These are phyloP conservation scores for Mychonastes homosphaera DNA, from an alignment of 139 green algal species.

Conservation along the genomic window DNA sequence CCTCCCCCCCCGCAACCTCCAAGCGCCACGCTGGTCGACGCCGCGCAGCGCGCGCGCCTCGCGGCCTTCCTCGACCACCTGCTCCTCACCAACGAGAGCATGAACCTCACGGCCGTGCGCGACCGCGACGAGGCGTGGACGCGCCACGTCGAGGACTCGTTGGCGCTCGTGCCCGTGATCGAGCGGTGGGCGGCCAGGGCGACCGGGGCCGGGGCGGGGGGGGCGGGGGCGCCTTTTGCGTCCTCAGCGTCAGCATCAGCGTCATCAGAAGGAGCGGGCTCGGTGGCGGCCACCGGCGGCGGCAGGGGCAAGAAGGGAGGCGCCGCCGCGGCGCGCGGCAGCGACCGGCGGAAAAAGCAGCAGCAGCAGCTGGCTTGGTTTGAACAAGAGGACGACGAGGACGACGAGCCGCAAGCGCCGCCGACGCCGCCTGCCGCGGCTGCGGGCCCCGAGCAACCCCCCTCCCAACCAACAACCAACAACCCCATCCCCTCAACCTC, in stretches of 20 bases:
- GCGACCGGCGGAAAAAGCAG: neutral
- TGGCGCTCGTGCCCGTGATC: constrained; percentile 66
- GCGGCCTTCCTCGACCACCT: constrained; percentile 50
- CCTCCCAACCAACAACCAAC: too few relatives aligned
- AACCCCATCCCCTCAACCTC: too few relatives aligned
- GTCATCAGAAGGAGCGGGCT: neutral
- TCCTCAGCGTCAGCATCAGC: neutral
- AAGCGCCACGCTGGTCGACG: too few relatives aligned
- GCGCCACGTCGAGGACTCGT: constrained; percentile 62
- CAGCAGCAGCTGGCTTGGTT: neutral
- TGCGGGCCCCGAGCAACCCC: too few relatives aligned
- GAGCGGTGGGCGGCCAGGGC: constrained; percentile 13
- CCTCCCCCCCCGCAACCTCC: too few relatives aligned
- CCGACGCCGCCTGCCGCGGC: too few relatives aligned
- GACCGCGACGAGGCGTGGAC: constrained; percentile 41
- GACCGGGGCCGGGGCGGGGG: neutral
- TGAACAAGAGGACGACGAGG: neutral
- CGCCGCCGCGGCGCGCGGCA: neutral
- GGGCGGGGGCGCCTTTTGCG: neutral
- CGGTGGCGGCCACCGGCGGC: too few relatives aligned
- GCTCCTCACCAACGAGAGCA: constrained; percentile 52
- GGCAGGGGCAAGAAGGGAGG: neutral
- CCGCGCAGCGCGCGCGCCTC: constrained; percentile 30
- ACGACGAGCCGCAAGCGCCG: too few relatives aligned
- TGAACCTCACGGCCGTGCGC: constrained; percentile 67